phyloP scores from a whole-genome alignment of 345 rosid species.

The Draba incana region DNA sequence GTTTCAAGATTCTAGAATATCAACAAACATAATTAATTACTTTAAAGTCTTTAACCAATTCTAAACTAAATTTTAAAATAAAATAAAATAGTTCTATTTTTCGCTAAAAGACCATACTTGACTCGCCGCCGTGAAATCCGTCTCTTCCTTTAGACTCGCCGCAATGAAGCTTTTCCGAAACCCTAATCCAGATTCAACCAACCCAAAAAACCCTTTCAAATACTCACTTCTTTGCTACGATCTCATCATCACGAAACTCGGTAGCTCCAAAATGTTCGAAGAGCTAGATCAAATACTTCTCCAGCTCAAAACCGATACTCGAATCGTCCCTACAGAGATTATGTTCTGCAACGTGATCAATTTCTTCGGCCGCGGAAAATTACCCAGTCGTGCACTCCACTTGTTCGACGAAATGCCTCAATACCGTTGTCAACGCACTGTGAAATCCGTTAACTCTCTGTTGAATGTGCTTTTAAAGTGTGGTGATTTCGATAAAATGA shows the following conservation, averaged over 20 bases:
- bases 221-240: constrained; percentile 73
- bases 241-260: constrained; percentile 77
- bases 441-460: constrained; percentile 67
- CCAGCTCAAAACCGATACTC: constrained; percentile 58
- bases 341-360: constrained; percentile 65
- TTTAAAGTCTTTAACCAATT: too few species aligned
- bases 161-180: constrained; percentile 51
- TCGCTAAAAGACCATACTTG: too few species aligned
- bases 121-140: too few species aligned
- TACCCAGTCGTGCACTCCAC: constrained; percentile 52
- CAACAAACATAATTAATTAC: too few species aligned
- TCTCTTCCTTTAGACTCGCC: too few species aligned
- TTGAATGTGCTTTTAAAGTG: constrained; percentile 53
- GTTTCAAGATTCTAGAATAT: too few species aligned
- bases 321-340: constrained; percentile 54
- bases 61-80: too few species aligned
- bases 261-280: constrained; percentile 71
- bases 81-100: too few species aligned
- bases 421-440: constrained; percentile 56
- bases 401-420: constrained; percentile 70
- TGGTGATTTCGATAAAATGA: constrained; percentile 50
- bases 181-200: constrained; percentile 44
- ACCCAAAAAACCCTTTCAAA: constrained; percentile 43
- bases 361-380: constrained; percentile 60
- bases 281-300: constrained; percentile 65